These are phyloP conservation scores for Aspergillus indologenus DNA, from an alignment of 495 filamentous ascomycete species.

Conservation along the genomic window DNA sequence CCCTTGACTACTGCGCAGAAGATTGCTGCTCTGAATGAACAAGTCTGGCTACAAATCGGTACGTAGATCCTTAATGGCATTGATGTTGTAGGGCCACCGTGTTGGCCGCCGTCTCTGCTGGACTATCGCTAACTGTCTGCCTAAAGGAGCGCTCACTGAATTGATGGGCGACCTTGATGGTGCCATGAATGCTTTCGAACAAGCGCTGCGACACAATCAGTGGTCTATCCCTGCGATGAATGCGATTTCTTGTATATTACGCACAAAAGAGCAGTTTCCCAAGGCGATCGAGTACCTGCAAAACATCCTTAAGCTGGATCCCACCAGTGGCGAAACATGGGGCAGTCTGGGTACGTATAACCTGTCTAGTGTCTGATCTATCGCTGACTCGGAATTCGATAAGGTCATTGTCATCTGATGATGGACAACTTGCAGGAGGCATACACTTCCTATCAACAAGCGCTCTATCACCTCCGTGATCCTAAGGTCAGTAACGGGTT, in stretches of 20 bases:
- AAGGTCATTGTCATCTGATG: slow-evolving; percentile 96
- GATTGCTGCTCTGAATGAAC: slow-evolving; percentile 69
- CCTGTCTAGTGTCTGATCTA: background rate
- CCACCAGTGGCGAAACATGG: slow-evolving; percentile 91
- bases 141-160: slow-evolving; percentile 77
- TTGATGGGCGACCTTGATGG: slow-evolving; percentile 84
- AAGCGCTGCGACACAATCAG: slow-evolving; percentile 79
- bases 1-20: slow-evolving; percentile 56
- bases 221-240: slow-evolving; percentile 94
- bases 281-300: slow-evolving; percentile 93
- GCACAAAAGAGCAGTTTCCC: slow-evolving; percentile 88
- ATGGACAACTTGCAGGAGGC: slow-evolving; percentile 98
- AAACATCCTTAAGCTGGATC: slow-evolving; percentile 86
- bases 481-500: slow-evolving; percentile 69
- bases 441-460: slow-evolving; percentile 96
- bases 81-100: background rate
- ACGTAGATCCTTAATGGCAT: slow-evolving; percentile 24
- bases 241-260: slow-evolving; percentile 83
- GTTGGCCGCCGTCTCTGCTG: background rate
- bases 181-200: slow-evolving; percentile 83
- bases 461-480: slow-evolving; percentile 87
- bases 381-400: slow-evolving; percentile 3
- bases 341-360: slow-evolving; percentile 73
- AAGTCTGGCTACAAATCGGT: slow-evolving; percentile 94
- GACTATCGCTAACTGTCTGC: slow-evolving; percentile 13